Base-by-base conservation (phyloP, 257 asterid species). In the Echium plantagineum region DNA sequence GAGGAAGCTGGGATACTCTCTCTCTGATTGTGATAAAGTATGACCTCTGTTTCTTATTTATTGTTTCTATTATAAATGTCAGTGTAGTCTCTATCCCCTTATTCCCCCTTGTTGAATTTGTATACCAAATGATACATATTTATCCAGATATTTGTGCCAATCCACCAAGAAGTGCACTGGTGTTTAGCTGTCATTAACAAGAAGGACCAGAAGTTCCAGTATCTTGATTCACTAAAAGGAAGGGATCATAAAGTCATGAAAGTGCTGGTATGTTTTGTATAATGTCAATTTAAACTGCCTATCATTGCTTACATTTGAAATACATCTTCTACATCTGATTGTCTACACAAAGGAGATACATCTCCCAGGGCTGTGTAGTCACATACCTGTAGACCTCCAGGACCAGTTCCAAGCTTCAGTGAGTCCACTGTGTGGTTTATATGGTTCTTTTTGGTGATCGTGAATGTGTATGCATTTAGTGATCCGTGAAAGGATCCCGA, bases 151-250 rank as follows among this genome's bases (percentile, higher is more conserved):
- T 93, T 93, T 73, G 93, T 93, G 66, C 99, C 99, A 67, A 78
- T 93, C 77, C 99, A 93, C 88, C 75, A 81, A 84, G 77, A 74
- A 70, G n/a, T 71, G 19, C 99, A 89, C 81, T 93, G 99, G 99
- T 89, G 97, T 77, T 77, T 93, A 66, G 99, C 96, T 52, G 71
- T 93, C 64, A 89, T 93, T 74, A 86, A 89, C 77, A 85, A 77
- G 72, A 86, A 80, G 89, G 97, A 89, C 18, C 55, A 80, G 63
- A 89, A 85, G 76, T 75, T 93, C 69, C 95, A 93, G 67, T 93
- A 93, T 78, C 96, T 93, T 65, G 99, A 93, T 79, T 86, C 97
- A 61, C 86, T 93, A 9, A 75, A 78, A 63, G 89, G 91, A 65
- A 48, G 24, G 55, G 96, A 93, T 70, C 5, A 61, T 56, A 77